A percentile compares a stretch with the other conserved stretches of the same genome.
Evolutionary conservation across 768 basidiomycete species (phyloP).

Genomic region (Crucibulum laeve): DNA sequence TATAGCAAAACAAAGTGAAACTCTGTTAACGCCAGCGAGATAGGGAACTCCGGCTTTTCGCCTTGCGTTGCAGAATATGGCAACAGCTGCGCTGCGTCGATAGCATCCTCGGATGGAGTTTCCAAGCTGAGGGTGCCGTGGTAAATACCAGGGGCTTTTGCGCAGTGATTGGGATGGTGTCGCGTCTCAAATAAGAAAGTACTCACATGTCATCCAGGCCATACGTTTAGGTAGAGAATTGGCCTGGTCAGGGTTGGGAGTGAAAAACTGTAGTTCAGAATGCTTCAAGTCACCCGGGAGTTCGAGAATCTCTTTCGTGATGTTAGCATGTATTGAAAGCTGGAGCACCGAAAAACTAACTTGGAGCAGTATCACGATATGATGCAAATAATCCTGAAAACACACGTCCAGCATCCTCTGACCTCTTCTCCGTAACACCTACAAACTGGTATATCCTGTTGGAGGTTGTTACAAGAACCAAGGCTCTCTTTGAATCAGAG

Average conservation of each 20-base stretch:
- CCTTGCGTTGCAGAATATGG: slow-evolving; percentile 57
- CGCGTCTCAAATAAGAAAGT: background rate
- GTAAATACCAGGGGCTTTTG: slow-evolving; percentile 82
- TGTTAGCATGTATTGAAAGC: slow-evolving; percentile 11
- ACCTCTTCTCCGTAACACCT: slow-evolving; percentile 59
- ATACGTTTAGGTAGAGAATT: slow-evolving; percentile 66
- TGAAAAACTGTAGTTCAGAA: slow-evolving; percentile 81
- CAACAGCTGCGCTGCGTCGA: slow-evolving; percentile 74
- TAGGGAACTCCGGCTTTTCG: slow-evolving; percentile 44
- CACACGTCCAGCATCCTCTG: slow-evolving; percentile 72
- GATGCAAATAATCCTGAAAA: slow-evolving; percentile 71
- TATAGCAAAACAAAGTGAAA: slow-evolving; percentile 91
- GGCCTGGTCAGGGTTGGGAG: slow-evolving; percentile 64
- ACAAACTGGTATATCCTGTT: slow-evolving; percentile 90
- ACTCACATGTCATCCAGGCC: slow-evolving; percentile 90
- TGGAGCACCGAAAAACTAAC: slow-evolving; percentile 36
- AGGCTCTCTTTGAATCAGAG: slow-evolving; percentile 51
- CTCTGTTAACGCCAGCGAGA: slow-evolving; percentile 81
- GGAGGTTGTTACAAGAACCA: slow-evolving; percentile 81
- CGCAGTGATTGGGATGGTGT: slow-evolving; percentile 2
- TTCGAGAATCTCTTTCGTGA: slow-evolving; percentile 75
- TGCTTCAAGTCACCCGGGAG: slow-evolving; percentile 73
- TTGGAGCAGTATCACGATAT: slow-evolving; percentile 77
- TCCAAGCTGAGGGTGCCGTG: slow-evolving; percentile 76
- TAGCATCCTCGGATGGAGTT: slow-evolving; percentile 63